These are phyloP conservation scores for Trichosporon sp. DNA, from an alignment of 1,284 basidiomycete genomes.

Conservation along the genomic window DNA sequence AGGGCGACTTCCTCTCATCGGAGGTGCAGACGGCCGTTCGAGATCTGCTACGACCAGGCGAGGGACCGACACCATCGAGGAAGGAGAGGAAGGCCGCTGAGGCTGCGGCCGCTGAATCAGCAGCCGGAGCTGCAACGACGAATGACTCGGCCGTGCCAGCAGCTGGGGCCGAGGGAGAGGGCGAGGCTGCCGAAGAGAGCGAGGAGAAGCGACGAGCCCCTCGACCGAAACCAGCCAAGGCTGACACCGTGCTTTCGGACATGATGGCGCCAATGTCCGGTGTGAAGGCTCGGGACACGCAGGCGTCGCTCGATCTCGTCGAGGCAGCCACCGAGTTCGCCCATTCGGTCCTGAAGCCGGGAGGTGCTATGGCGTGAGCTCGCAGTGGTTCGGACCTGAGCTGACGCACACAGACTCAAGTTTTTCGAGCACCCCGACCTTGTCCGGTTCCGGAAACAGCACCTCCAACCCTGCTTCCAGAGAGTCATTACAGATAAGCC, in stretches of 20 bases:
- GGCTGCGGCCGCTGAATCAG: neutral
- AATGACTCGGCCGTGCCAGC: too few relatives aligned
- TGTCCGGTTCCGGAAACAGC: conserved; percentile 45
- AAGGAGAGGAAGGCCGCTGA: neutral
- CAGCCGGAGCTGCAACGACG: neutral
- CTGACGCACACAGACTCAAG: conserved; percentile 43
- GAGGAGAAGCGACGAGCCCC: neutral
- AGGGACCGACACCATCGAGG: neutral
- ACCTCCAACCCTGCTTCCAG: conserved; percentile 48
- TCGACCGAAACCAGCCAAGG: conserved; percentile 24
- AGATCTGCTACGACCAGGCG: conserved; percentile 11
- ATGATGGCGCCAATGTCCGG: conserved; percentile 59
- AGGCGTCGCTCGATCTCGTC: conserved; percentile 52
- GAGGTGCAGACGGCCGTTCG: conserved; percentile 61
- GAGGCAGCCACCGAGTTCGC: conserved; percentile 53
- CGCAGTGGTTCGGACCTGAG: neutral
- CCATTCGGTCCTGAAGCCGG: conserved; percentile 38
- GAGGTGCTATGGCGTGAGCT: conserved; percentile 53
- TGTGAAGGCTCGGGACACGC: conserved; percentile 49
- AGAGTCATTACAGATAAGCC: conserved; percentile 54
- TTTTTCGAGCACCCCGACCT: conserved; percentile 55
- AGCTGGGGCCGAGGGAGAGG: neutral
- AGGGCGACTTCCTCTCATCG: conserved; percentile 73
- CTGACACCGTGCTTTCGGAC: conserved; percentile 57
- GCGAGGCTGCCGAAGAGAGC: neutral